Percentiles rank a stretch among this genome's conserved stretches.
These are phyloP conservation scores for Xylariales sp. DNA, from an alignment of 2,329 filamentous ascomycete genomes.

Conservation along the genomic window DNA sequence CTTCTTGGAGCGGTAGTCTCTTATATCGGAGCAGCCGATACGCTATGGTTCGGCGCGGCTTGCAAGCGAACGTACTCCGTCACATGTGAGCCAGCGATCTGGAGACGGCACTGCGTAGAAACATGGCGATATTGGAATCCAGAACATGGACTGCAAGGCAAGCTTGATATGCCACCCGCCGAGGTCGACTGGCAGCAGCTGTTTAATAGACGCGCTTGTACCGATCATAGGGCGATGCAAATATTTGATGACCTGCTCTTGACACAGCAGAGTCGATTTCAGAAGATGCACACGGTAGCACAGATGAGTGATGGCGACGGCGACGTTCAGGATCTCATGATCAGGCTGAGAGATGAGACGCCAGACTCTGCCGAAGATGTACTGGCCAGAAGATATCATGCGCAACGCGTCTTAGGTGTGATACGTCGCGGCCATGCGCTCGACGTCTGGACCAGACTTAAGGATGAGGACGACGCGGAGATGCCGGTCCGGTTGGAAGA, in stretches of 20 bases:
- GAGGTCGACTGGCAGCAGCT: constrained; percentile 51
- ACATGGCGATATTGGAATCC: constrained; percentile 53
- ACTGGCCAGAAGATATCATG: constrained; percentile 56
- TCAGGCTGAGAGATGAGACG: constrained; percentile 38
- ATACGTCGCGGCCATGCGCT: constrained; percentile 57
- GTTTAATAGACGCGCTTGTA: constrained; percentile 32
- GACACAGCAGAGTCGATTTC: constrained; percentile 49
- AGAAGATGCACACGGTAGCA: constrained; percentile 51
- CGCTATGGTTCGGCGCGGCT: constrained; percentile 42
- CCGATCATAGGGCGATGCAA: constrained; percentile 30
- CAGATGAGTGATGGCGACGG: constrained; percentile 55
- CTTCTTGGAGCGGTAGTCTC: constrained; percentile 55
- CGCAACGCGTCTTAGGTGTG: constrained; percentile 50
- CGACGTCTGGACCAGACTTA: constrained; percentile 51
- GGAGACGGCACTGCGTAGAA: constrained; percentile 53
- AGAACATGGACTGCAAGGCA: constrained; percentile 36
- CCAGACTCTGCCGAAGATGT: constrained; percentile 51
- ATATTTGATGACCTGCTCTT: constrained; percentile 49
- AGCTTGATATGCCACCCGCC: constrained; percentile 33
- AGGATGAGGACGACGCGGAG: constrained; percentile 37
- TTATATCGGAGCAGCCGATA: constrained; percentile 22
- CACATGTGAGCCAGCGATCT: constrained; percentile 51
- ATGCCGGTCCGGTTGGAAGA: constrained; percentile 49
- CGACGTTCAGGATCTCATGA: constrained; percentile 56
- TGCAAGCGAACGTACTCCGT: constrained; percentile 46